These are phyloP conservation scores for Boletellus sp. DNA, from an alignment of 1,284 basidiomycete genomes.

Conservation along the genomic window DNA sequence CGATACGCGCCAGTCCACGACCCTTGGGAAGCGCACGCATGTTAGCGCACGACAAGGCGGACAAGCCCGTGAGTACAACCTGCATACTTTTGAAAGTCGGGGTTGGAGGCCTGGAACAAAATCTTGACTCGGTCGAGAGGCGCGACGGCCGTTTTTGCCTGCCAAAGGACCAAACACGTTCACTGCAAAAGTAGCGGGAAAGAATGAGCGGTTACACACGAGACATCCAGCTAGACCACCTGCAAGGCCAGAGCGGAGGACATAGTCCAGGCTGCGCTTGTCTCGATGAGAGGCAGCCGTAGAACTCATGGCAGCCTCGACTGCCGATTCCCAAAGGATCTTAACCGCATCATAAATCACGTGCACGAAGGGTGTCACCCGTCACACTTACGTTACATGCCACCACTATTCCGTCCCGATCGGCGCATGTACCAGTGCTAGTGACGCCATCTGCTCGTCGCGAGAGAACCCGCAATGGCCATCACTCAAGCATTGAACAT, in stretches of 20 bases:
- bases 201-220: slow-evolving; percentile 49
- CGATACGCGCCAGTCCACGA: slow-evolving; percentile 83
- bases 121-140: slow-evolving; percentile 99
- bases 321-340: too few relatives aligned
- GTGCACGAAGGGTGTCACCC: too few relatives aligned
- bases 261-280: slow-evolving; percentile 73
- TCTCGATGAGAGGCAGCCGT: slow-evolving; percentile 44
- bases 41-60: slow-evolving; percentile 2
- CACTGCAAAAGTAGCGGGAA: not conserved
- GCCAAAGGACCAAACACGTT: slow-evolving; percentile 5
- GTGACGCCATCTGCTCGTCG: too few relatives aligned
- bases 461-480: too few relatives aligned
- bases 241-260: slow-evolving; percentile 79
- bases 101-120: slow-evolving; percentile 95
- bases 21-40: slow-evolving; percentile 40
- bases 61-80: slow-evolving; percentile 46
- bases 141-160: slow-evolving; percentile 97
- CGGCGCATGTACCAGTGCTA: too few relatives aligned
- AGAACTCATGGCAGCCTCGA: slow-evolving; percentile 25
- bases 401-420: too few relatives aligned
- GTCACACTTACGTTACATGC: too few relatives aligned
- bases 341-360: too few relatives aligned
- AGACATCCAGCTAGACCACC: slow-evolving; percentile 93
- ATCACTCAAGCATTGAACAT: too few relatives aligned
- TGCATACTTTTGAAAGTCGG: slow-evolving; percentile 91